Evolutionary conservation across 108 stramenopile genomes (phyloP), one percentile per base, ranked within the genome.

Genomic region (Skeletonema costatum): DNA sequence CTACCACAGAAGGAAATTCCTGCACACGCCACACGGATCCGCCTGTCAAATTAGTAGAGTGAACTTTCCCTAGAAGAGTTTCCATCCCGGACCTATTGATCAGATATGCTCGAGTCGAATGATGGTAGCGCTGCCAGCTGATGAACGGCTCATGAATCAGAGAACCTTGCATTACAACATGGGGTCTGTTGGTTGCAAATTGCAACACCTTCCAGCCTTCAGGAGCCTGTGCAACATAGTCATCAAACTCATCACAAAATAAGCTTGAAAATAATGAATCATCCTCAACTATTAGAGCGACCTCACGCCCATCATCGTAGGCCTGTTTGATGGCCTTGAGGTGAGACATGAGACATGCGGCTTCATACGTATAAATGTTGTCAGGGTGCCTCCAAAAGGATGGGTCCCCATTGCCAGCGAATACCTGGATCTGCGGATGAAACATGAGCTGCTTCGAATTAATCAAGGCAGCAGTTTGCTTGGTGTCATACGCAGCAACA

Each of bases 151-250:
- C 64, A 16, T 36, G 9, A 7, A 65, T 33, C 11, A 65, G 1
- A 14, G 33, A 36, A 14, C 19, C 64, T 2, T 36, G 64, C 30
- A 29, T 9, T 0, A 21, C 19, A 16, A 65, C 30, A 35, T 19
- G 19, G 9, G 32, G 19, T 1, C 41, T 65, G 16, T 31, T 35
- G 19, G 64, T 65, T 11, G 33, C 19, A 36, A 65, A n/a, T 36
- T 65, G 64, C 38, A 65, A 36, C 7, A 65, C 38, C 19, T 21
- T 65, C 64, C 64, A 65, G 16, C 38, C 64, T 16, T 5, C 36
- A 7, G 64, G 64, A 11, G 64, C 64, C 16, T 0, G 16, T 11
- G 64, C 25, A 25, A 25, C 25, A 25, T 25, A 25, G 25, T 25
- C 25, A 25, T 25, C 25, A 25, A 25, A 25, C 25, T 25, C 25